Percentiles rank a stretch among this genome's conserved stretches.
Evolutionary conservation across 345 rosid genomes (phyloP).

Genomic region (Hibiscus trionum): DNA sequence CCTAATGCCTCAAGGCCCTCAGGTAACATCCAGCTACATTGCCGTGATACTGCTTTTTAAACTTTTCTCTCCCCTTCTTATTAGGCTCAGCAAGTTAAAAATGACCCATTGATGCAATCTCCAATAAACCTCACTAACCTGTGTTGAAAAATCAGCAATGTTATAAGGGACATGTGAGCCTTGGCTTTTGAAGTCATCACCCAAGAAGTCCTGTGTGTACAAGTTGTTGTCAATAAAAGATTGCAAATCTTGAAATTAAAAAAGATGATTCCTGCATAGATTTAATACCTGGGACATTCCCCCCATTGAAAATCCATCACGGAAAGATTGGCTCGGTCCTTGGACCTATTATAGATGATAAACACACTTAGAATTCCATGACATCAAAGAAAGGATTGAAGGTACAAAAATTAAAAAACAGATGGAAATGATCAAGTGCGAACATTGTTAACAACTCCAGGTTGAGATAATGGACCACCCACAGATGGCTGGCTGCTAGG

Average conservation of each 20-base stretch:
- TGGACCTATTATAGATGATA: conserved; percentile 40
- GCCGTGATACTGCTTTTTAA: background rate
- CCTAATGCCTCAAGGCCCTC: background rate
- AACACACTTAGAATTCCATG: conserved; percentile 1
- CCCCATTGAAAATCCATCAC: conserved; percentile 94
- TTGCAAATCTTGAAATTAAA: background rate
- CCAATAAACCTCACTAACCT: conserved; percentile 28
- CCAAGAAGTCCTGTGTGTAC: conserved; percentile 69
- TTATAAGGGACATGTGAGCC: conserved; percentile 94
- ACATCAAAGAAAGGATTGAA: background rate
- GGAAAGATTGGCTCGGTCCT: conserved; percentile 81
- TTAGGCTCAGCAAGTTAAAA: background rate
- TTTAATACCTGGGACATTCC: conserved; percentile 88
- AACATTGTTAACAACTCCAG: conserved; percentile 79
- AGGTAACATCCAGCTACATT: background rate
- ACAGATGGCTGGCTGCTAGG: conserved; percentile 88
- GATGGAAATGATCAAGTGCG: conserved; percentile 9
- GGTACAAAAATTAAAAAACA: background rate
- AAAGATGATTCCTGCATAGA: background rate
- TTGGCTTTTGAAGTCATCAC: conserved; percentile 97
- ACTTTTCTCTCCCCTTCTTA: background rate
- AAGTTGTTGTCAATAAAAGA: background rate
- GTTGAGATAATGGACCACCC: conserved; percentile 84
- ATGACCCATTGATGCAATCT: background rate
- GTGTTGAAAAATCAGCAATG: conserved; percentile 81